Base-by-base conservation (phyloP, 805 yeast genomes). In the Wickerhamiella nectarea region DNA sequence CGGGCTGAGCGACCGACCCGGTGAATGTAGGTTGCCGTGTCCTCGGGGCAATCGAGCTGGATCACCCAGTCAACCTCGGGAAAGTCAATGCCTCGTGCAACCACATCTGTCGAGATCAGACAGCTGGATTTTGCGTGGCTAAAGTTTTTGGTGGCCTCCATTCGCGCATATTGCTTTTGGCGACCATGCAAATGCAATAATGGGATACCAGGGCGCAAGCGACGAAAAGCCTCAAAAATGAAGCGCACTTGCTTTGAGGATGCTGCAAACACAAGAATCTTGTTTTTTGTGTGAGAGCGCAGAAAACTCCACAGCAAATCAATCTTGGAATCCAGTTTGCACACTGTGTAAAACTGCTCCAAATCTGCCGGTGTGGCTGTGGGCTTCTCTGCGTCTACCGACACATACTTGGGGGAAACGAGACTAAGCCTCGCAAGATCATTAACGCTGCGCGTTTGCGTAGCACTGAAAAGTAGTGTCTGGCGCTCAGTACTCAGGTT, bases 21-120 rank as follows among this genome's bases (percentile, higher is more conserved):
- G 54, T 85, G 95, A 43, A 85, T 82, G 60, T 86, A 85, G 0
- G 95, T 86, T 24, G 86, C 84, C 2, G 76, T 71, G 60, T 83
- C 94, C 57, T 85, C 95, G 0, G 95, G 95, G 54, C 93, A 82
- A 57, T 85, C 95, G 1, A 84, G 70, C 59, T 85, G 95, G 7
- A 85, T 68, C n/a, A 85, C 94, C 95, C 95, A 85, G 56, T 86
- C 93, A 40, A 85, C 82, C 5, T 87, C 82, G 0, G 95, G 95
- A 61, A 86, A 84, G 60, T 85, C 95, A 34, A 85, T 72, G 14
- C 95, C 95, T 58, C 95, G 68, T 1, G 95, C 94, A 10, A 84
- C 94, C 36, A 85, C 79, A 63, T 85, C 95, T 0, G 95, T 85
- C 0, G 94, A 91, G 56, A 85, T 76, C 38, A 85, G 64, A 64